A percentile compares a stretch with the other conserved stretches of the same genome.
phyloP scores from a whole-genome alignment of 2,329 filamentous ascomycete genomes.

The Clonostachys chloroleuca region DNA sequence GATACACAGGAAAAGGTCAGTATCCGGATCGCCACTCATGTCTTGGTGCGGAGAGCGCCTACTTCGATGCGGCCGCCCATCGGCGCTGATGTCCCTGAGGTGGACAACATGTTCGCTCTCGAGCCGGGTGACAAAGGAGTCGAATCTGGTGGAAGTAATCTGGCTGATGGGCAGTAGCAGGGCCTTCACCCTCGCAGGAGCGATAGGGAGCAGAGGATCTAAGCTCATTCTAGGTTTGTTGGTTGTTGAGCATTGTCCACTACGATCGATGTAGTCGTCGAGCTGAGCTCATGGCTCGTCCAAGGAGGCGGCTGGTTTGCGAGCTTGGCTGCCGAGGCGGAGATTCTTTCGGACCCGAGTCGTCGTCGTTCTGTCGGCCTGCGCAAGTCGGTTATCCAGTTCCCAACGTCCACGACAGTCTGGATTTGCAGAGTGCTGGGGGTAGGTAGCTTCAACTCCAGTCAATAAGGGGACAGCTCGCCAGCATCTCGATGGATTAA shows the following conservation, averaged over 20 bases:
- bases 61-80: slow-evolving; percentile 84
- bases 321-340: too few species aligned
- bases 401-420: too few species aligned
- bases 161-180: slow-evolving; percentile 82
- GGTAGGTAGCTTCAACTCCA: too few species aligned
- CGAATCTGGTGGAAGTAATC: slow-evolving; percentile 78
- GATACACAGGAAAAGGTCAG: slow-evolving; percentile 4
- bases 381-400: too few species aligned
- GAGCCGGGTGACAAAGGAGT: slow-evolving; percentile 72
- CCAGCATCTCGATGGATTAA: too few species aligned
- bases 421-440: too few species aligned
- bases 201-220: slow-evolving; percentile 86
- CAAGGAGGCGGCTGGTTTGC: too few species aligned
- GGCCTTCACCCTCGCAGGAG: slow-evolving; percentile 85
- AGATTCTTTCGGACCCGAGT: too few species aligned
- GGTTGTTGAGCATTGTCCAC: slow-evolving; percentile 3
- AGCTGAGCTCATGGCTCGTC: too few species aligned
- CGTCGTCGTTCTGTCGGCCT: too few species aligned
- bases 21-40: background rate
- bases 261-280: too few species aligned
- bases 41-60: slow-evolving; percentile 17
- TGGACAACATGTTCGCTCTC: slow-evolving; percentile 77
- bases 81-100: slow-evolving; percentile 80
- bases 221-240: slow-evolving; percentile 68
- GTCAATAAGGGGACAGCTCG: too few species aligned